These are phyloP conservation scores for Arthrinium phaeospermum DNA, from an alignment of 2,329 filamentous ascomycete genomes.

Conservation along the genomic window DNA sequence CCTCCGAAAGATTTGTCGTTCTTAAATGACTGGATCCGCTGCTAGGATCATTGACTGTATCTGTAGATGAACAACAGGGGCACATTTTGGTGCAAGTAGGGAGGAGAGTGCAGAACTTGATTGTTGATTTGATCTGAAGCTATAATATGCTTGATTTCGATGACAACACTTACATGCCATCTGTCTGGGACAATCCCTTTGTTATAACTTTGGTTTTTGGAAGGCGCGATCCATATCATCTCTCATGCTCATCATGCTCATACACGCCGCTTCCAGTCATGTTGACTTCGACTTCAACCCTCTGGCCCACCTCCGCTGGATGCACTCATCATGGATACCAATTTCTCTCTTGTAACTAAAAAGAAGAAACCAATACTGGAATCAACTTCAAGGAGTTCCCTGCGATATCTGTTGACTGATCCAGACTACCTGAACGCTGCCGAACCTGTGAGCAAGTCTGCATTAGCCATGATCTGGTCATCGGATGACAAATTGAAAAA, in stretches of 20 bases:
- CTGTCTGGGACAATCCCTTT: not conserved
- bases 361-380: no score
- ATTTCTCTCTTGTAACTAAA: not conserved
- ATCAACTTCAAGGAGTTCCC: not conserved
- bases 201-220: not conserved
- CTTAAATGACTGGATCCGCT: not conserved
- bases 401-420: constrained; percentile 17
- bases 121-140: not conserved
- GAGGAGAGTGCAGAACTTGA: not conserved
- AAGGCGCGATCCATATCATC: not conserved
- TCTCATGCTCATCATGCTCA: not conserved
- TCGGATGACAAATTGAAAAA: not conserved
- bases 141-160: no score
- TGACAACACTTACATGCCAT: not conserved
- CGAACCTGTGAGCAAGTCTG: constrained; percentile 17
- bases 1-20: not conserved
- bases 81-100: not conserved
- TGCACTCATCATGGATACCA: no score
- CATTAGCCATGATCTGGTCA: not conserved
- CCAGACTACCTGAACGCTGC: constrained; percentile 20
- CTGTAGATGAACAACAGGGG: not conserved
- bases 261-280: not conserved
- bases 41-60: not conserved
- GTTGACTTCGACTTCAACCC: not conserved
- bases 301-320: no score